These are phyloP conservation scores for Triangularia setosa DNA, from an alignment of 2,329 filamentous ascomycete genomes.

Conservation along the genomic window DNA sequence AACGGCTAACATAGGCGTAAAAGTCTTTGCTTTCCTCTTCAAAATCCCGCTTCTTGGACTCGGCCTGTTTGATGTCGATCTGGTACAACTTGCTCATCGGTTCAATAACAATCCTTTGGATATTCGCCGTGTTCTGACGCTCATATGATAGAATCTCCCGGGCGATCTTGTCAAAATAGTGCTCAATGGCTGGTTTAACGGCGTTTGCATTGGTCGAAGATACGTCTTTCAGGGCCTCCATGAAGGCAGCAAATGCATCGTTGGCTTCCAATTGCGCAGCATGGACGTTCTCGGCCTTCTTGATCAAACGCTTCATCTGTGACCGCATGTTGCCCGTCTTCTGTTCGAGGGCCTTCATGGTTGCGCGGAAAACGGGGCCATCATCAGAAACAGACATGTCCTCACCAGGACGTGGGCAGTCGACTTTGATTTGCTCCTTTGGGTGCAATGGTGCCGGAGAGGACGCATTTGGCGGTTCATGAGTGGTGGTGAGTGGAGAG, in stretches of 20 bases:
- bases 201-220: constrained; percentile 90
- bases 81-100: constrained; percentile 89
- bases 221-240: constrained; percentile 81
- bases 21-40: constrained; percentile 99
- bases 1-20: constrained; percentile 90
- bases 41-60: constrained; percentile 94
- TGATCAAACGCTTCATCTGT: constrained; percentile 94
- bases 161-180: constrained; percentile 97
- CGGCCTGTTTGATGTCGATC: constrained; percentile 95
- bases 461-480: constrained; percentile 33
- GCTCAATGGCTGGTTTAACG: constrained; percentile 92
- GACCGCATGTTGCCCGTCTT: constrained; percentile 92
- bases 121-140: constrained; percentile 73
- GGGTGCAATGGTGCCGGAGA: constrained; percentile 20
- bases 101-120: constrained; percentile 93
- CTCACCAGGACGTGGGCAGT: constrained; percentile 81
- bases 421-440: constrained; percentile 68
- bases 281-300: constrained; percentile 86
- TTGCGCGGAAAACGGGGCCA: constrained; percentile 91
- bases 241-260: constrained; percentile 75
- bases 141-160: constrained; percentile 87
- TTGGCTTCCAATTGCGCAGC: constrained; percentile 78
- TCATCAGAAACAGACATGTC: constrained; percentile 85
- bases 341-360: constrained; percentile 92
- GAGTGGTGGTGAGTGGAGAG: constrained; percentile 45